Percentiles rank a stretch among this genome's conserved stretches.
Evolutionary conservation across 2,329 filamentous ascomycete genomes (phyloP).

Genomic region (Trichophyton mentagrophytes): DNA sequence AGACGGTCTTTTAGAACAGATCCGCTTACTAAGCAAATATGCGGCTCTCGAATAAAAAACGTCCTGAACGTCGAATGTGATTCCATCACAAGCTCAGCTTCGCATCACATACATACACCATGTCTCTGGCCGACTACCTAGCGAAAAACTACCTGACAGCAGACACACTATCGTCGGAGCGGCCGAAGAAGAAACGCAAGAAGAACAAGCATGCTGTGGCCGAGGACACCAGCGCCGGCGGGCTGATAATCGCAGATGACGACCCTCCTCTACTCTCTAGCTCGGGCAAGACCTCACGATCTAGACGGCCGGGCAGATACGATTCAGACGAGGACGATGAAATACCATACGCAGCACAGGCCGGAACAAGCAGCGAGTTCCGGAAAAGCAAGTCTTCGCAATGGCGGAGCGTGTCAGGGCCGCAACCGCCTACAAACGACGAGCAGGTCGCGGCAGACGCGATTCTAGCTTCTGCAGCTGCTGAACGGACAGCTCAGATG

Average conservation of each 20-base stretch:
- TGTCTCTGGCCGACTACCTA: constrained; percentile 64
- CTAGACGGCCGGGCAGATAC: constrained; percentile 12
- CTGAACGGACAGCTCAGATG: constrained; percentile 47
- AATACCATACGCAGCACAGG: constrained; percentile 11
- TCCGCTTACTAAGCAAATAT: background rate
- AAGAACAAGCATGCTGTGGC: constrained; percentile 43
- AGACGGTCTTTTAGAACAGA: background rate
- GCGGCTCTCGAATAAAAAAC: background rate
- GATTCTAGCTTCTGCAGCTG: constrained; percentile 59
- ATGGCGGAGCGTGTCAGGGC: constrained; percentile 56
- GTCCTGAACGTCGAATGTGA: background rate
- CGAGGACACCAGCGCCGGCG: constrained; percentile 24
- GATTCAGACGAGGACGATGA: constrained; percentile 25
- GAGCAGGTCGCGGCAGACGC: constrained; percentile 60
- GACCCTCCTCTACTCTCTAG: constrained; percentile 25
- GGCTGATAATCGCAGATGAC: constrained; percentile 28
- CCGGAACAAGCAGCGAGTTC: constrained; percentile 18
- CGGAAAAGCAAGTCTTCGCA: constrained; percentile 62
- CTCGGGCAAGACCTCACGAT: constrained; percentile 14
- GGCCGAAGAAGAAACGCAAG: constrained; percentile 46
- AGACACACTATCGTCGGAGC: constrained; percentile 34
- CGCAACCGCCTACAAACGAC: constrained; percentile 31
- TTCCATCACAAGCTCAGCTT: background rate
- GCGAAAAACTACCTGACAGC: constrained; percentile 80
- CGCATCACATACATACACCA: constrained; percentile 4